Base-by-base conservation (phyloP, 192 early-diverging fungal species). In the Gigaspora rosea region DNA sequence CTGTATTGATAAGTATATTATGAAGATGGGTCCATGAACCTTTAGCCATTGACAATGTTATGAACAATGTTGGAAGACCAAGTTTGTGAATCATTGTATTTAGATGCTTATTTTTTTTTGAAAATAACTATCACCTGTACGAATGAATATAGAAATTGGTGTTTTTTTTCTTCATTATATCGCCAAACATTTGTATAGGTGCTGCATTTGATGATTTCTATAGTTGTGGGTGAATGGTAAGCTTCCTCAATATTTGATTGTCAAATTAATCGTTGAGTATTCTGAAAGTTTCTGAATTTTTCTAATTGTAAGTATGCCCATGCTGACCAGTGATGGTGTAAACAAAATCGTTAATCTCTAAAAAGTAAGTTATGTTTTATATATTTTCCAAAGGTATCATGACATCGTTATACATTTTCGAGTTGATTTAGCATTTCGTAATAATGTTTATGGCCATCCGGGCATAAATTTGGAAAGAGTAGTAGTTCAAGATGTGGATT, bases 311-410 rank as follows among this genome's bases (percentile, higher is more conserved):
- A n/a, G n/a, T n/a, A n/a, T n/a, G n/a, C n/a, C n/a, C n/a, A 70
- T 32, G 32, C 27, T 51, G 49, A 8, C 68, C 48, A 70, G 2
- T 52, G 4, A 32, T 49, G 48, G 51, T 70, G 68, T 20, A 70
- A 2, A n/a, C n/a, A 8, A 70, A 70, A 70, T 3, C 9, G 12
- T 5, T 5, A 20, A 70, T 70, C 48, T 4, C 20, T 32, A 52
- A 15, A 15, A 3, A 70, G 9, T 12, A 70, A 5, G 3, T 12
- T 16, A 27, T 49, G 27, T 35, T 71, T 71, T 16, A 52, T 71
- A 56, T 71, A 71, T 56, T 71, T 71, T 33, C 50, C 68, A 52
- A 52, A 71, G 4, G 50, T 71, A 33, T 50, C 54, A 10, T 56
- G 52, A 33, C 13, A 27, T 8, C 2, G 27, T 56, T 56, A 13